Evolutionary conservation across 495 filamentous ascomycete genomes (phyloP).

Genomic region (Talaromyces thailandensis): DNA sequence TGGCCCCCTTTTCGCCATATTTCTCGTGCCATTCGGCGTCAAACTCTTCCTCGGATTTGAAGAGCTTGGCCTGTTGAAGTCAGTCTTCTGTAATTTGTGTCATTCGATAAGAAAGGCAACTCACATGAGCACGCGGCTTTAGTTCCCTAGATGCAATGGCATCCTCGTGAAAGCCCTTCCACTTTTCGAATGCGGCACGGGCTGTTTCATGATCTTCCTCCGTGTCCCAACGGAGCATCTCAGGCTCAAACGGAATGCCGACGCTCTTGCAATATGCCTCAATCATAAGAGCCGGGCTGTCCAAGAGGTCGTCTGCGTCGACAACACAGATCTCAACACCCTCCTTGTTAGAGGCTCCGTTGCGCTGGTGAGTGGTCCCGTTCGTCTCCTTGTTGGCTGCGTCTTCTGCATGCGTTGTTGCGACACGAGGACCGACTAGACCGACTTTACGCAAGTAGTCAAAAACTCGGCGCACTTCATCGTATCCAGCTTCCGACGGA

Average conservation of each 20-base stretch:
- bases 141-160: constrained; percentile 71
- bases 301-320: constrained; percentile 90
- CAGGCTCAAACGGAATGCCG: constrained; percentile 57
- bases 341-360: constrained; percentile 8
- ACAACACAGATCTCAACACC: constrained; percentile 70
- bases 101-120: constrained; percentile 19
- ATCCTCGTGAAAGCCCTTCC: constrained; percentile 94
- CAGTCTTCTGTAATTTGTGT: not conserved
- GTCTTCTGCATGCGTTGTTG: constrained; percentile 25
- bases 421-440: constrained; percentile 54
- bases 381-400: constrained; percentile 13
- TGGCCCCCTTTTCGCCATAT: constrained; percentile 69
- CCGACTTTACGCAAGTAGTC: constrained; percentile 61
- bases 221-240: constrained; percentile 78
- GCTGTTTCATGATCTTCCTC: constrained; percentile 57
- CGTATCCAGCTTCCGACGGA: constrained; percentile 81
- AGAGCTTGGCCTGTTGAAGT: constrained; percentile 39
- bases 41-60: constrained; percentile 60
- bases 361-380: constrained; percentile 21
- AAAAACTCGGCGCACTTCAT: constrained; percentile 74
- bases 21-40: constrained; percentile 74
- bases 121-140: constrained; percentile 62
- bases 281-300: constrained; percentile 65
- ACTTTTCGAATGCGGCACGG: constrained; percentile 76
- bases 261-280: constrained; percentile 69